phyloP scores from a whole-genome alignment of 805 yeast genomes.

The Metschnikowia noctiluminum region DNA sequence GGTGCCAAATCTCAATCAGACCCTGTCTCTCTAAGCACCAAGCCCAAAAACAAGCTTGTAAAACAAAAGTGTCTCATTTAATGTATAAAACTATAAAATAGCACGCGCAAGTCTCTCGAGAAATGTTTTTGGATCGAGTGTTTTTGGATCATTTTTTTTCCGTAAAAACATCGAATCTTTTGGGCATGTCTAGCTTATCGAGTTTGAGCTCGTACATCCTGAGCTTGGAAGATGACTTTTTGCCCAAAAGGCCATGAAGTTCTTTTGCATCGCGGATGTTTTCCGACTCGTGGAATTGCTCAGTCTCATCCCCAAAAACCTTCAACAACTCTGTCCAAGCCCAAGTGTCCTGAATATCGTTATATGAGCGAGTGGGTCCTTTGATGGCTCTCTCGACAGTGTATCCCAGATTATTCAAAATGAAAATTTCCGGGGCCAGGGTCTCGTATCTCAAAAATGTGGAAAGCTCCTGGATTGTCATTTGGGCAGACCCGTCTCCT shows the following conservation, averaged over 20 bases:
- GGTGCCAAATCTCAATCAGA: no score
- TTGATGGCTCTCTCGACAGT: slow-evolving; percentile 83
- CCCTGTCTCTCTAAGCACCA: no score
- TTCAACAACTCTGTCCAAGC: slow-evolving; percentile 67
- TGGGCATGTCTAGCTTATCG: slow-evolving; percentile 24
- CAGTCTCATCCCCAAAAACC: slow-evolving; percentile 54
- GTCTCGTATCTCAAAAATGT: slow-evolving; percentile 56
- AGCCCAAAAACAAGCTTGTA: no score
- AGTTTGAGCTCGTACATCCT: slow-evolving; percentile 24
- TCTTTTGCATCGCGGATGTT: slow-evolving; percentile 18
- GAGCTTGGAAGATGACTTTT: slow-evolving; percentile 16
- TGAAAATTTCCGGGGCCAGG: slow-evolving; percentile 58
- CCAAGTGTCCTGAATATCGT: slow-evolving; percentile 81
- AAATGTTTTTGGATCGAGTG: no score
- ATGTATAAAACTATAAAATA: no score
- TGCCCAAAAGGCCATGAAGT: slow-evolving; percentile 18
- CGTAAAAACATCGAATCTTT: slow-evolving; percentile 20
- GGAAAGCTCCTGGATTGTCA: slow-evolving; percentile 84
- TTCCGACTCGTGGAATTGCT: slow-evolving; percentile 19
- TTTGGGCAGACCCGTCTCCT: slow-evolving; percentile 94
- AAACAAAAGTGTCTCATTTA: no score
- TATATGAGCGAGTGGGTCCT: slow-evolving; percentile 73
- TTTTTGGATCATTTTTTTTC: no score
- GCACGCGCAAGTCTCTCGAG: no score
- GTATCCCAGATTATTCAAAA: slow-evolving; percentile 84